Percentiles rank a stretch among this genome's conserved stretches.
Evolutionary conservation across 1,139 yeast genomes (phyloP).

Genomic region (Wickerhamomyces sp.): DNA sequence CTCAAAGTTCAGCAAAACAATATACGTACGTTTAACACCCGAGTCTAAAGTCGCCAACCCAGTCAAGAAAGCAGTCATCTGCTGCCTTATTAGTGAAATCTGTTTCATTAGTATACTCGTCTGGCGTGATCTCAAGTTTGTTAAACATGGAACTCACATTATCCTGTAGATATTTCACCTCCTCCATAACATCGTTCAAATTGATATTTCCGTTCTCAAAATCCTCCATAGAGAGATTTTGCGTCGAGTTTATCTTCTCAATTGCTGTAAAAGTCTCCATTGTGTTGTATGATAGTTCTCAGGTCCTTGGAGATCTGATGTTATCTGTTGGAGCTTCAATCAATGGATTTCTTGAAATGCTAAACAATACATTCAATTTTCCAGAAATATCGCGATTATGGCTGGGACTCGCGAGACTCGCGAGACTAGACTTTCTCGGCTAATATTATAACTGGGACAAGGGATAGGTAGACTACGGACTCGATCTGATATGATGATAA

Average conservation of each 20-base stretch:
- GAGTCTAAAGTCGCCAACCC: slow-evolving; percentile 17
- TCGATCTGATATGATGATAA: too few species aligned
- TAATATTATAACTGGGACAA: too few species aligned
- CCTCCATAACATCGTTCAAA: slow-evolving; percentile 27
- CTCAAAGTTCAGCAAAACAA: background rate
- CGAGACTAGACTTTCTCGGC: too few species aligned
- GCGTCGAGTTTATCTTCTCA: slow-evolving; percentile 28
- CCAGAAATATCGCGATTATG: too few species aligned
- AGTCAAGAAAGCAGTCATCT: slow-evolving; percentile 19
- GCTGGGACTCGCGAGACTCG: too few species aligned
- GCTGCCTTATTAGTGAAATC: slow-evolving; percentile 22
- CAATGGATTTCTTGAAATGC: too few species aligned
- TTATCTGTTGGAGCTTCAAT: too few species aligned
- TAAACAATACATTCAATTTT: too few species aligned
- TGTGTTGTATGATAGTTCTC: background rate
- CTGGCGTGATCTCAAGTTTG: too few species aligned
- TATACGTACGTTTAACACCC: slow-evolving; percentile 17
- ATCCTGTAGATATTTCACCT: slow-evolving; percentile 28
- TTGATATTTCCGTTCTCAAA: slow-evolving; percentile 32
- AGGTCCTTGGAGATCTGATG: background rate
- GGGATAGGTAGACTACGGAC: too few species aligned
- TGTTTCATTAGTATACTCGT: background rate
- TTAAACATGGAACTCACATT: slow-evolving; percentile 15
- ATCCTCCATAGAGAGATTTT: slow-evolving; percentile 20
- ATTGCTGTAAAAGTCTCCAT: slow-evolving; percentile 23